Percentiles rank a stretch among this genome's conserved stretches.
phyloP scores from a whole-genome alignment of 257 asterid species.

The Schizonepeta tenuifolia region DNA sequence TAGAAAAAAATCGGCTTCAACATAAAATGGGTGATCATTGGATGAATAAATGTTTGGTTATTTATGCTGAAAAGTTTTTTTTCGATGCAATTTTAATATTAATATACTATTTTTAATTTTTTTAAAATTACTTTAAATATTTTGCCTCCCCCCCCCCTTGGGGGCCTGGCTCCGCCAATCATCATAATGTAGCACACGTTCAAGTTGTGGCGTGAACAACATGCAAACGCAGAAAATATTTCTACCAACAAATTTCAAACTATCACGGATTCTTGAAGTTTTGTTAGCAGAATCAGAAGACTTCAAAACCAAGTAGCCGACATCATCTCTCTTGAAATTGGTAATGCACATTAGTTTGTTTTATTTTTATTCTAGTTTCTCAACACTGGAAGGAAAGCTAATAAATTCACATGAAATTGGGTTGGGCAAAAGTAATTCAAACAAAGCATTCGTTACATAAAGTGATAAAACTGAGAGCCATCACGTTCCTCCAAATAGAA shows the following conservation, averaged over 20 bases:
- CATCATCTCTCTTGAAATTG: background rate
- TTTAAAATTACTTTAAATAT: no score
- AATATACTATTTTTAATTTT: no score
- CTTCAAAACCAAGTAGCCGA: background rate
- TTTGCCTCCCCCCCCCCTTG: no score
- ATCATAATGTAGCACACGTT: background rate
- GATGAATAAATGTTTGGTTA: no score
- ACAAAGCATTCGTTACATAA: background rate
- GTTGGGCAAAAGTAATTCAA: background rate
- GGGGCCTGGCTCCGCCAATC: no score
- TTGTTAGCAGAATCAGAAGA: background rate
- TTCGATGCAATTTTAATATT: no score
- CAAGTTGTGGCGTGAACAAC: no score
- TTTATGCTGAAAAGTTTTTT: no score
- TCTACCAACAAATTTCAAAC: no score
- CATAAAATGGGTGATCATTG: no score
- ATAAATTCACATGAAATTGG: background rate
- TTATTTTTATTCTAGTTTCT: background rate
- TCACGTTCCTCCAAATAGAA: background rate
- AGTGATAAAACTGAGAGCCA: background rate
- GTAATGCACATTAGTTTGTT: background rate
- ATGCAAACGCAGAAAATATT: no score
- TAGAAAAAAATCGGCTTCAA: no score
- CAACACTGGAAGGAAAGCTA: slow-evolving; percentile 1
- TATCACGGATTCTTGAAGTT: background rate